Conservation (phyloP, 257 asterid species). For the Cinchona pubescens region DNA sequence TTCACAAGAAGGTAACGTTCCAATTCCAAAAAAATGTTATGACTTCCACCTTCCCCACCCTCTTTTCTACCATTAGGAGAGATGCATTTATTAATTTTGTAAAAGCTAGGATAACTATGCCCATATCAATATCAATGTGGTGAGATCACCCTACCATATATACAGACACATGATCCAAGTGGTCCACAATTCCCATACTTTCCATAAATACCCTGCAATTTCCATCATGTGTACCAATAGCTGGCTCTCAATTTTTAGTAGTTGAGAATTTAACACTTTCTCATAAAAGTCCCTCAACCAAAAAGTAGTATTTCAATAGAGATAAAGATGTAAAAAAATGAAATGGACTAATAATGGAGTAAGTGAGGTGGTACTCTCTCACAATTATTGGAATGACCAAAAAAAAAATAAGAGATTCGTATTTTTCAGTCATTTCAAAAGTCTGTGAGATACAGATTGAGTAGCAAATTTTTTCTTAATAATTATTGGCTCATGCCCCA, state of each 20-base stretch:
- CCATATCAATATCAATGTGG: background rate
- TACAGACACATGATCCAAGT: background rate
- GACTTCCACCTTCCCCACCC: background rate
- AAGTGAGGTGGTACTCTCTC: no score
- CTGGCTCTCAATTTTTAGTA: slow-evolving; percentile 4
- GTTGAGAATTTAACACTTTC: slow-evolving; percentile 7
- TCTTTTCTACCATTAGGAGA: background rate
- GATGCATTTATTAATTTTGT: background rate
- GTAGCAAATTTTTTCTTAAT: no score
- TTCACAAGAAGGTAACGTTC: no score
- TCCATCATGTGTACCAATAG: background rate
- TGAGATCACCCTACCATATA: background rate
- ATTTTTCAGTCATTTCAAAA: no score
- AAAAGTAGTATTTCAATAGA: background rate
- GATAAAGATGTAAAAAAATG: background rate
- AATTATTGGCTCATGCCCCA: background rate
- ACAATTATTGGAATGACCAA: no score
- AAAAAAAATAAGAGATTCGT: no score
- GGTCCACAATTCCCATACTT: slow-evolving; percentile 2
- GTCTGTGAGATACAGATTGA: no score
- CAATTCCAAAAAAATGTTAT: no score
- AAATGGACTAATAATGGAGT: background rate
- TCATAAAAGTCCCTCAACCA: background rate
- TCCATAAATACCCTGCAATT: background rate
- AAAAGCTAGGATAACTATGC: no score